phyloP scores from a whole-genome alignment of 2,329 filamentous ascomycete genomes.

The Penicillium digitatum region DNA sequence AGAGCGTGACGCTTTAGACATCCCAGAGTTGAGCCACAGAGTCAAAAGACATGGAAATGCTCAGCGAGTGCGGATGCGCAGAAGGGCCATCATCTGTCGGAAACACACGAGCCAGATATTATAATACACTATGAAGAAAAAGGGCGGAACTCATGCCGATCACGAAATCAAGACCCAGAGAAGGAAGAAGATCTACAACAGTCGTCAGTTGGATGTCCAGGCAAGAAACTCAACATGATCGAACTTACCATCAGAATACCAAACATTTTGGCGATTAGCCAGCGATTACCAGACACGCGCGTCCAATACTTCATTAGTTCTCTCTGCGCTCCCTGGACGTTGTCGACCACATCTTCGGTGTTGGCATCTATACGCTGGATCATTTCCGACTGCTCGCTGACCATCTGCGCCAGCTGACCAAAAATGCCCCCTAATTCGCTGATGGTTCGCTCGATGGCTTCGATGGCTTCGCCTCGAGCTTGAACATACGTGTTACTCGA shows the following conservation, averaged over 20 bases:
- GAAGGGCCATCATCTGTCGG: conserved; percentile 20
- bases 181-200: conserved; percentile 68
- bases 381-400: conserved; percentile 95
- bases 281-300: conserved; percentile 87
- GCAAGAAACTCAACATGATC: not conserved
- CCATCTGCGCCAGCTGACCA: conserved; percentile 92
- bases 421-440: conserved; percentile 88
- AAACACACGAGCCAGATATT: conserved; percentile 25
- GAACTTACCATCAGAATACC: conserved; percentile 71
- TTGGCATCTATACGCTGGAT: conserved; percentile 96
- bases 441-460: conserved; percentile 94
- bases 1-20: conserved; percentile 11
- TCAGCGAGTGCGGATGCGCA: conserved; percentile 17
- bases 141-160: conserved; percentile 22
- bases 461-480: conserved; percentile 90
- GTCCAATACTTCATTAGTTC: conserved; percentile 97
- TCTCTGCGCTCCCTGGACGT: conserved; percentile 92
- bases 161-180: conserved; percentile 63
- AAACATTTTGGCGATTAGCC: conserved; percentile 80
- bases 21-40: conserved; percentile 26
- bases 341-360: conserved; percentile 95
- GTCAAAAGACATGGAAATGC: conserved; percentile 17
- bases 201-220: conserved; percentile 2
- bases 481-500: conserved; percentile 85
- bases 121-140: conserved; percentile 31